Percentiles rank a stretch among this genome's conserved stretches.
Conservation (phyloP, 1,284 basidiomycete genomes). For the Papiliotrema nemorosa region DNA sequence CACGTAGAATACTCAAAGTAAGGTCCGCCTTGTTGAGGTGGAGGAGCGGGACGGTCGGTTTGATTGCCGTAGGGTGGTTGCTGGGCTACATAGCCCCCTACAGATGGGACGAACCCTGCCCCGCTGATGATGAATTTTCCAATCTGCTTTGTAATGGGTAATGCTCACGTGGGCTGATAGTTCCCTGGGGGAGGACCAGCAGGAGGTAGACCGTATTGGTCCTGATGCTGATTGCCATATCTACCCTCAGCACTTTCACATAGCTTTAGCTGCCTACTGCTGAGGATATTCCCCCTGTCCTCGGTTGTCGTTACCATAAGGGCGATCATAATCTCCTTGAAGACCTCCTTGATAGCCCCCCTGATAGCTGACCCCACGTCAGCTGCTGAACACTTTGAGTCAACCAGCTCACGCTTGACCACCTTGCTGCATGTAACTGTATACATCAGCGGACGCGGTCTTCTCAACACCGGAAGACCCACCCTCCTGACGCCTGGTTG, state of each 20-base stretch:
- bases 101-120: slow-evolving; percentile 24
- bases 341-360: neutral
- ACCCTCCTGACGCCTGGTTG: too few species aligned
- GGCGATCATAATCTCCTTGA: neutral
- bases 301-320: neutral
- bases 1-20: slow-evolving; percentile 84
- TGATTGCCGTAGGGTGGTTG: neutral
- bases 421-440: too few species aligned
- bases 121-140: slow-evolving; percentile 1
- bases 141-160: neutral
- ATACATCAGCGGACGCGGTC: too few species aligned
- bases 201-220: slow-evolving; percentile 17
- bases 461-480: too few species aligned
- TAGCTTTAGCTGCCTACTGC: neutral
- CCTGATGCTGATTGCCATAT: neutral
- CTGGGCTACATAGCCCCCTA: slow-evolving; percentile 3
- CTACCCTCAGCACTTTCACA: neutral
- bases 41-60: neutral
- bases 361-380: neutral
- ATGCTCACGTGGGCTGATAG: slow-evolving; percentile 21
- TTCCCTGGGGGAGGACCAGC: slow-evolving; percentile 16
- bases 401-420: neutral
- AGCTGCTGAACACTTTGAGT: neutral
- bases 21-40: slow-evolving; percentile 42
- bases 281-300: neutral